Base-by-base conservation (phyloP, 352 stramenopile genomes). In the Phytophthora megakarya region DNA sequence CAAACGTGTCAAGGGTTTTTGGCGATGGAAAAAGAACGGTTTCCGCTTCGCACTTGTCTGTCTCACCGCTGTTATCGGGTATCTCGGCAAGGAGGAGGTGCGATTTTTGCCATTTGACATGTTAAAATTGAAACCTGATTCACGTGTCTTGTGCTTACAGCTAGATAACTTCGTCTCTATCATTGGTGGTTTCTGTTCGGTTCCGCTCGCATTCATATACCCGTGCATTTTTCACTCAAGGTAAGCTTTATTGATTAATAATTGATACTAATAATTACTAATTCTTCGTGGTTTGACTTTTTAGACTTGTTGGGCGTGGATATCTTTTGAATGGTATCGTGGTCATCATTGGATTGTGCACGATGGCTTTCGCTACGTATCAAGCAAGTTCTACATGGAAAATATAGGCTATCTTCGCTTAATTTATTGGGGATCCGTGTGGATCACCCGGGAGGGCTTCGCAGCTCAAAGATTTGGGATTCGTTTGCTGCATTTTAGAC, bases 121-220 rank as follows among this genome's bases (percentile, higher is more conserved):
- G 30, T 3, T 35, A 12, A 35, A 21, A 23, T 22, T 26, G 28
- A 10, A 9, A 45, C 18, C 18, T n/a, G 9, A 6, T 62, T 40
- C 3, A 47, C 46, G 19, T 57, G 7, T 50, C 25, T 58, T 40
- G 39, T 33, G 21, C 13, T 46, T 50, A 21, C 38, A 81, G 67
- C 62, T 89, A 33, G 80, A 89, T 51, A 84, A 82, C 56, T 87
- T 89, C 44, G 80, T 89, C 18, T 78, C 80, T 28, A 74, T 87
- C 46, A 81, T 89, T 57, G 80, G 80, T 5, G 80, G 77, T 6
- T 89, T 89, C 53, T 89, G 80, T 66, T 89, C 77, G 32, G 80
- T 89, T 23, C 80, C 80, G 13, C 72, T 89, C 3, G 80, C 77
- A 21, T 89, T 89, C 52, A 86, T 89, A 62, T 89, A 89, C 52